These are phyloP conservation scores for Penicillium paradoxum DNA, from an alignment of 495 filamentous ascomycete genomes.

Conservation along the genomic window DNA sequence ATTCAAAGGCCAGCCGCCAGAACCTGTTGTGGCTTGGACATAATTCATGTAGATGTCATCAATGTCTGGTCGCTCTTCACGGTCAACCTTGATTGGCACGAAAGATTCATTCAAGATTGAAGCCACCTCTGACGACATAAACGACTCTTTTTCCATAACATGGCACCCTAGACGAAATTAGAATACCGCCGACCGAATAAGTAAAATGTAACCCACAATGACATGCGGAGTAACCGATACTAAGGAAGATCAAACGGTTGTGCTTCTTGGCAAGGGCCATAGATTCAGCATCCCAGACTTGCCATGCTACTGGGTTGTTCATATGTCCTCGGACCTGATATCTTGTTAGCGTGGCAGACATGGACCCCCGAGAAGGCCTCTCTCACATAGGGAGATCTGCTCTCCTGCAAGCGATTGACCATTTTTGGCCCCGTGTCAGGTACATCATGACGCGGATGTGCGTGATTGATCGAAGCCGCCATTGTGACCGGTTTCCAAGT, in stretches of 20 bases:
- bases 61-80: constrained; percentile 91
- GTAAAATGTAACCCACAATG: constrained; percentile 60
- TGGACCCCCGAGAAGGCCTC: background rate
- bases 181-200: background rate
- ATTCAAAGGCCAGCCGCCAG: constrained; percentile 94
- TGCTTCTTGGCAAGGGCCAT: constrained; percentile 69
- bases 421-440: constrained; percentile 37
- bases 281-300: constrained; percentile 75
- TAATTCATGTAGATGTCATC: constrained; percentile 99
- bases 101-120: constrained; percentile 79
- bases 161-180: constrained; percentile 63
- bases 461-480: constrained; percentile 25
- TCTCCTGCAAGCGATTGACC: constrained; percentile 66
- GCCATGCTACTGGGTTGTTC: constrained; percentile 89
- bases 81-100: constrained; percentile 88
- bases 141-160: constrained; percentile 92
- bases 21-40: constrained; percentile 87
- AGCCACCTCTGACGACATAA: constrained; percentile 77
- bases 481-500: constrained; percentile 9
- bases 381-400: constrained; percentile 72
- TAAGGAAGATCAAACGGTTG: constrained; percentile 87
- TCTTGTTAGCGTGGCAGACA: constrained; percentile 9
- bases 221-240: constrained; percentile 93
- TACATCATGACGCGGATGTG: constrained; percentile 22
- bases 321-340: constrained; percentile 68